These are phyloP conservation scores for Picea abies DNA, from an alignment of 83 land plant genomes.

Conservation along the genomic window DNA sequence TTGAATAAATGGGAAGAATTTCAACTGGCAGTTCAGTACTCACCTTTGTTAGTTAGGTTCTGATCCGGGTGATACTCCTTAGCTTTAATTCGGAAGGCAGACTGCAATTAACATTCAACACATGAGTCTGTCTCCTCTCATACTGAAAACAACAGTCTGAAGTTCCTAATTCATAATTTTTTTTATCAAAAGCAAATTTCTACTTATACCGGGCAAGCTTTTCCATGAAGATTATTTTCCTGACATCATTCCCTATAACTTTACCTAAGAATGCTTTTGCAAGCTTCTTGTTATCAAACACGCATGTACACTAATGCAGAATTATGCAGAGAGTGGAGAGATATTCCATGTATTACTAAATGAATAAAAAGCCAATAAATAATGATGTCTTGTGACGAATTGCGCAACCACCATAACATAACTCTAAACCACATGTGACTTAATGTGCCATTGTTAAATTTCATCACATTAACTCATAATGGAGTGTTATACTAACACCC, in stretches of 20 bases:
- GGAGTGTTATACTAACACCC: too few species aligned
- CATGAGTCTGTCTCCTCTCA: not conserved
- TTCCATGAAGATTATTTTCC: not conserved
- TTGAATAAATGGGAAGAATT: not conserved
- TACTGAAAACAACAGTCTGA: not conserved
- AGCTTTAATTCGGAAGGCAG: slow-evolving; percentile 71
- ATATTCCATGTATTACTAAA: too few species aligned
- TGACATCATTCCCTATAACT: not conserved
- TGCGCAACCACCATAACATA: too few species aligned
- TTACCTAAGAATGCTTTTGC: not conserved
- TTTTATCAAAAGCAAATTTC: not conserved
- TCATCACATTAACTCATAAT: too few species aligned
- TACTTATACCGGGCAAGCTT: not conserved
- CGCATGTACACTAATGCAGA: too few species aligned
- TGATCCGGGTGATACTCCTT: slow-evolving; percentile 76
- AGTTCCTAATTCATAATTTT: not conserved
- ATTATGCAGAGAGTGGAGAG: too few species aligned
- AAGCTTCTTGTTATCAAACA: too few species aligned
- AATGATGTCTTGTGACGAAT: too few species aligned
- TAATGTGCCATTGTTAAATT: too few species aligned
- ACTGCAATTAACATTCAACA: slow-evolving; percentile 33
- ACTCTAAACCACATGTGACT: too few species aligned
- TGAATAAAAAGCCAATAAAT: too few species aligned
- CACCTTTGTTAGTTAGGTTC: slow-evolving; percentile 71
- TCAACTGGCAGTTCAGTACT: not conserved